Evolutionary conservation across 345 rosid genomes (phyloP), one percentile per base, ranked within the genome.

Genomic region (Eucalyptus curtisii): DNA sequence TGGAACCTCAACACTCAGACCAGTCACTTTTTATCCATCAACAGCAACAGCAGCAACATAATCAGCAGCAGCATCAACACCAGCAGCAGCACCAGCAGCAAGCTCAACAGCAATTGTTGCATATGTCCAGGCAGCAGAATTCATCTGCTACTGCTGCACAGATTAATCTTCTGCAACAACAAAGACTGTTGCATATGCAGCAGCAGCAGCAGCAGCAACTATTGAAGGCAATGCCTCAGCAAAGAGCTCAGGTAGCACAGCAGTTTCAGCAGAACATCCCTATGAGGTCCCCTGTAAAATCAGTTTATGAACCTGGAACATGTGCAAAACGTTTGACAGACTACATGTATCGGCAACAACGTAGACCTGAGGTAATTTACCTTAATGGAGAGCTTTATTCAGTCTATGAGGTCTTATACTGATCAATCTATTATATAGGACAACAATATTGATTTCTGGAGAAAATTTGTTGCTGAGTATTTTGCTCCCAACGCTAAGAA

Each of bases 101-200:
- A n/a, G 86, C 88, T 31, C 91, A 90, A 37, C 88, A 91, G 80
- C 98, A 93, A 24, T 92, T 95, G 86, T 95, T 96, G 90, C 97
- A 95, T 61, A 91, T 98, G 95, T 92, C 98, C 11, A 95, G 99
- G 91, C 99, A 95, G 91, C 99, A 95, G 90, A 90, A 98, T 89
- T 90, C 97, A 24, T 98, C 95, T 85, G 94, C 95, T 68, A 92
- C 95, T 49, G 93, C 93, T 45, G 94, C 93, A 8, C 99, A 95
- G 66, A 91, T 97, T 48, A 96, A 89, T 91, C 93, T 98, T 88
- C 82, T 95, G 85, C 93, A 95, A 3, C 99, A 96, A 89, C 99
- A 98, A 91, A 93, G 98, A 90, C 80, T 95, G 44, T 44, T 96
- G 92, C 98, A 94, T 6, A 94, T 91, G 22, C 95, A 95, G 88